Conservation (phyloP, 2,329 filamentous ascomycete species). For the Epicoccum nigrum region DNA sequence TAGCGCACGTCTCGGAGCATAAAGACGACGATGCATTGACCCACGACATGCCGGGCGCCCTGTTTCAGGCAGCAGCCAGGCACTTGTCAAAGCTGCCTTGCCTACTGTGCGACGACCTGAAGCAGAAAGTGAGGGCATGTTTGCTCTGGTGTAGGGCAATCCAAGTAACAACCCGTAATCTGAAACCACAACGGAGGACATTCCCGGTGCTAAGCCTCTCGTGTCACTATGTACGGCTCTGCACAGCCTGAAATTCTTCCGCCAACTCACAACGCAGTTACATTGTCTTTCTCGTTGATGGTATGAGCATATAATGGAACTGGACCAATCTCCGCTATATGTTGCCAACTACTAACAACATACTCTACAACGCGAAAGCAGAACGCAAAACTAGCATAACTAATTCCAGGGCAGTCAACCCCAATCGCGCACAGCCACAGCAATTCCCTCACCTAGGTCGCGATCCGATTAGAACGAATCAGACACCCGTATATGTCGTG, state of each 20-base stretch:
- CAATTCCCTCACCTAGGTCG: not conserved
- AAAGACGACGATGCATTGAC: slow-evolving; percentile 10
- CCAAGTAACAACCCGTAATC: slow-evolving; percentile 3
- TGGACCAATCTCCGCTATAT: no score
- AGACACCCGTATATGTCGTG: not conserved
- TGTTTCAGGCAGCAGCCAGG: slow-evolving; percentile 8
- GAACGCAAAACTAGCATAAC: no score
- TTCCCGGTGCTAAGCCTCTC: slow-evolving; percentile 8
- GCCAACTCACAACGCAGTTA: no score
- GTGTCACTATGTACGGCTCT: not conserved
- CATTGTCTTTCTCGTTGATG: no score
- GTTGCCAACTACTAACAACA: no score
- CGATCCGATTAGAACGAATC: no score
- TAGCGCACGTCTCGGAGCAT: slow-evolving; percentile 7
- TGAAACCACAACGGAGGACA: slow-evolving; percentile 11
- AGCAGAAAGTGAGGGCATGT: not conserved
- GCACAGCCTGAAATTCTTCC: slow-evolving; percentile 15
- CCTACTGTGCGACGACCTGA: not conserved
- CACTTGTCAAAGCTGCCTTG: not conserved
- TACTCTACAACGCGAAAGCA: no score
- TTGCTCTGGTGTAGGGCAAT: not conserved
- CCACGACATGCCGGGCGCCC: not conserved
- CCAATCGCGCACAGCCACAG: slow-evolving; percentile 2
- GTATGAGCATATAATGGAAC: no score
- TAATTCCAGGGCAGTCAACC: no score